Percentiles rank a stretch among this genome's conserved stretches.
Evolutionary conservation across 1,284 basidiomycete species (phyloP).

Genomic region (Tilletia setariae): DNA sequence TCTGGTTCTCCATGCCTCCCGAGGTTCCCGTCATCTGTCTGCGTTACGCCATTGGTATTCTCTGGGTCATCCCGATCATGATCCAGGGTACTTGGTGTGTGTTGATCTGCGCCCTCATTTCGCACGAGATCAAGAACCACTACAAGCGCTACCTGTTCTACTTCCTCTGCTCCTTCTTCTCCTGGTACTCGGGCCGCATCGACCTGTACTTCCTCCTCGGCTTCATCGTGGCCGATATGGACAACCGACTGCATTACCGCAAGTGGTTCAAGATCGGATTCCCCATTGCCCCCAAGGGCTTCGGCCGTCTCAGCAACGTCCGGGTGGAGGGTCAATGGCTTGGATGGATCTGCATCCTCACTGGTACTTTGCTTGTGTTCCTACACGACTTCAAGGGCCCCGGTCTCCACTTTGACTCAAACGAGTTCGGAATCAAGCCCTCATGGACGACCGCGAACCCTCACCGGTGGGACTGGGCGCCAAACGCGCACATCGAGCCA

Average conservation of each 20-base stretch:
- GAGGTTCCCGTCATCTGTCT: conserved; percentile 33
- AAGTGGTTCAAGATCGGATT: conserved; percentile 8
- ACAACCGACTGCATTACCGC: conserved; percentile 44
- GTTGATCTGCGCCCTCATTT: conserved; percentile 36
- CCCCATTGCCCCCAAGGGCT: conserved; percentile 28
- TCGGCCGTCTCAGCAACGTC: conserved; percentile 28
- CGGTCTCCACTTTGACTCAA: conserved; percentile 25
- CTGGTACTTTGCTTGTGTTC: conserved; percentile 30
- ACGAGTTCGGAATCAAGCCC: conserved; percentile 35
- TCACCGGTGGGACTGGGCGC: conserved; percentile 23
- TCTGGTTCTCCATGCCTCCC: conserved; percentile 45
- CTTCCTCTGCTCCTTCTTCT: conserved; percentile 33
- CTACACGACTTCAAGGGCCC: conserved; percentile 28
- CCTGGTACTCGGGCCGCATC: conserved; percentile 43
- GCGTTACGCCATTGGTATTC: conserved; percentile 46
- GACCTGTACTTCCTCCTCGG: conserved; percentile 47
- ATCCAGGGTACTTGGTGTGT: conserved; percentile 42
- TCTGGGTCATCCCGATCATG: conserved; percentile 47
- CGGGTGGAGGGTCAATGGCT: conserved; percentile 35
- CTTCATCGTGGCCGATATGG: conserved; percentile 41
- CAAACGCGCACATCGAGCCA: conserved; percentile 27
- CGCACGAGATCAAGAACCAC: conserved; percentile 41
- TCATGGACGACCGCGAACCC: conserved; percentile 29
- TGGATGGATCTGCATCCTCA: conserved; percentile 38
- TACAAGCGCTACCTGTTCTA: conserved; percentile 47